Evolutionary conservation across 805 yeast genomes (phyloP).

Genomic region (Naumovozyma castellii): DNA sequence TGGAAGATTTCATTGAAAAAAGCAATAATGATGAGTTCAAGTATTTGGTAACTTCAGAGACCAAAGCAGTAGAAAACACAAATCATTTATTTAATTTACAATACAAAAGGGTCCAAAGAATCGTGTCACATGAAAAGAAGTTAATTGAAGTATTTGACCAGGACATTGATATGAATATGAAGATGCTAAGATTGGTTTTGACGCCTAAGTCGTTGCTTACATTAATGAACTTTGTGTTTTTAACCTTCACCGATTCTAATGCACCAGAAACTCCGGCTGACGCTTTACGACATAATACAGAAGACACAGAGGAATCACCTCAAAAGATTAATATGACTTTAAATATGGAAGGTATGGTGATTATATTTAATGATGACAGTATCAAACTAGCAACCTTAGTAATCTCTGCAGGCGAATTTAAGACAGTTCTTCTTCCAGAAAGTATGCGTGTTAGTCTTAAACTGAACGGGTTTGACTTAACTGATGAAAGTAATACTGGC

Average conservation of each 20-base stretch:
- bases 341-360: constrained; percentile 59
- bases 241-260: constrained; percentile 79
- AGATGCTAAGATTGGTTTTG: constrained; percentile 66
- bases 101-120: constrained; percentile 50
- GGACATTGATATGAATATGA: constrained; percentile 58
- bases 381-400: constrained; percentile 70
- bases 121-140: constrained; percentile 43
- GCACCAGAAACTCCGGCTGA: constrained; percentile 63
- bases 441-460: constrained; percentile 62
- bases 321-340: constrained; percentile 64
- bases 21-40: constrained; percentile 52
- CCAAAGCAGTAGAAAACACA: constrained; percentile 26
- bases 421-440: constrained; percentile 61
- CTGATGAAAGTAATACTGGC: constrained; percentile 65
- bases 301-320: constrained; percentile 50
- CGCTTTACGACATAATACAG: constrained; percentile 56
- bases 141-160: constrained; percentile 67
- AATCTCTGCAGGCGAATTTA: constrained; percentile 62
- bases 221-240: constrained; percentile 66
- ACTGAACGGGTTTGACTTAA: constrained; percentile 68
- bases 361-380: constrained; percentile 76
- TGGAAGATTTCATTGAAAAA: constrained; percentile 67
- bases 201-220: constrained; percentile 73
- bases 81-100: constrained; percentile 50
- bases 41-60: constrained; percentile 53